Conservation (phyloP, 164 flowering plant species). For the Malania oleifera region DNA sequence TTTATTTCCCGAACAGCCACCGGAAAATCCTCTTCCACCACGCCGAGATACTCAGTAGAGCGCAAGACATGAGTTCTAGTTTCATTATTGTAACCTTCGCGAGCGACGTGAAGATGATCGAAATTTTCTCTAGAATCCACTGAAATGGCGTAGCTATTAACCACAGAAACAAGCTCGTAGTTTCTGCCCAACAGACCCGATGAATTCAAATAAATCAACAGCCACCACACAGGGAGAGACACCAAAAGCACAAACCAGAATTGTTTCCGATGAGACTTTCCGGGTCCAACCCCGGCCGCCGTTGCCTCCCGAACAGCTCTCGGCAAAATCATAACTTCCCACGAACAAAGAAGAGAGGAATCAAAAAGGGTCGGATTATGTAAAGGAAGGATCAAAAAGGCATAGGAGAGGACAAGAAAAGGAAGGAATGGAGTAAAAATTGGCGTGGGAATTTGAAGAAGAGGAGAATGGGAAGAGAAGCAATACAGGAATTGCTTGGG, state of each 20-base stretch:
- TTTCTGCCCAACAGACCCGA: conserved; percentile 8
- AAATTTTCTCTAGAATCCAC: neutral
- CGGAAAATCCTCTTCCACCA: too few relatives aligned
- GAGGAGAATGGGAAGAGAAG: too few relatives aligned
- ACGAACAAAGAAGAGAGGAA: too few relatives aligned
- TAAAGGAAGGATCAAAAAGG: neutral
- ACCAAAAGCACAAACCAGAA: conserved; percentile 27
- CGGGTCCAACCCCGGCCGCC: conserved; percentile 14
- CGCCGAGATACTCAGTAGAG: too few relatives aligned
- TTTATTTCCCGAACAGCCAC: neutral
- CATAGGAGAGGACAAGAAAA: neutral
- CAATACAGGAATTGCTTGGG: conserved; percentile 5
- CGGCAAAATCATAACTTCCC: neutral
- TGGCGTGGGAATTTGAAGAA: too few relatives aligned
- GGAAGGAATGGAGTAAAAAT: neutral
- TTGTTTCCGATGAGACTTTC: conserved; percentile 17
- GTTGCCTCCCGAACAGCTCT: conserved; percentile 2
- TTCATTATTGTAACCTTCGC: too few relatives aligned
- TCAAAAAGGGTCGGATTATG: too few relatives aligned
- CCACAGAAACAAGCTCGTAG: neutral
- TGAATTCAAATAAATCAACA: conserved; percentile 25
- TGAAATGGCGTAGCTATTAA: neutral
- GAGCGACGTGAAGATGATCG: too few relatives aligned
- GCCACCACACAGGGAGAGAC: conserved; percentile 26
- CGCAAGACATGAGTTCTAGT: too few relatives aligned